Conservation (phyloP, 306 rosid genomes). For the Quercus engelmannii region DNA sequence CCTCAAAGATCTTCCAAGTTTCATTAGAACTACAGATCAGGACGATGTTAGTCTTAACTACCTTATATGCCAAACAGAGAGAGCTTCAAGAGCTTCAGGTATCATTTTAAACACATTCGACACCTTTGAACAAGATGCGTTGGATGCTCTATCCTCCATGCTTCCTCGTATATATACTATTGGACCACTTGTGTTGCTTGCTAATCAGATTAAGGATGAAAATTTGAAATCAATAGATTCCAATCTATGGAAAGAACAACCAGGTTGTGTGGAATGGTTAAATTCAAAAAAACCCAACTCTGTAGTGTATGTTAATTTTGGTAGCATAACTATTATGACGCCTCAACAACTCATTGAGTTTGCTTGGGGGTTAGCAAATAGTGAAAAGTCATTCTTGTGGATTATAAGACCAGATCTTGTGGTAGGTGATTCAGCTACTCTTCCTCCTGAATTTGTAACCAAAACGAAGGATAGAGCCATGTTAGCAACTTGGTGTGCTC, state of each 20-base stretch:
- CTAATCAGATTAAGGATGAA: slow-evolving; percentile 10
- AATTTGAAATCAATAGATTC: slow-evolving; percentile 5
- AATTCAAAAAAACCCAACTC: slow-evolving; percentile 34
- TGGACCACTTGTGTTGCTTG: slow-evolving; percentile 43
- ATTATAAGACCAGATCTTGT: slow-evolving; percentile 51
- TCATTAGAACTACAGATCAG: slow-evolving; percentile 26
- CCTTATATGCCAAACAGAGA: slow-evolving; percentile 24
- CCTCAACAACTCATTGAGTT: slow-evolving; percentile 37
- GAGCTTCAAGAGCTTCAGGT: slow-evolving; percentile 35
- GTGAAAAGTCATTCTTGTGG: slow-evolving; percentile 40
- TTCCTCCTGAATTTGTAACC: slow-evolving; percentile 23
- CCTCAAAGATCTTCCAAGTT: slow-evolving; percentile 32
- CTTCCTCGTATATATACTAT: slow-evolving; percentile 34
- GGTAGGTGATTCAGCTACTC: slow-evolving; percentile 13
- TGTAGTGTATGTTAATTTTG: slow-evolving; percentile 41
- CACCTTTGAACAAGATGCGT: slow-evolving; percentile 31
- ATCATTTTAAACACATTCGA: slow-evolving; percentile 34
- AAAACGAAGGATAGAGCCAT: slow-evolving; percentile 34
- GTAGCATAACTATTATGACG: slow-evolving; percentile 37
- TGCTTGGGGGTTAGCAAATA: slow-evolving; percentile 45
- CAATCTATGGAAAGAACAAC: slow-evolving; percentile 48
- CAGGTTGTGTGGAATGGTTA: slow-evolving; percentile 45
- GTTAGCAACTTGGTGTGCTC: slow-evolving; percentile 45
- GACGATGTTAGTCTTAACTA: slow-evolving; percentile 22
- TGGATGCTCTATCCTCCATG: slow-evolving; percentile 29